Conservation (phyloP, 441 rosid species). For the Adansonia gregorii region DNA sequence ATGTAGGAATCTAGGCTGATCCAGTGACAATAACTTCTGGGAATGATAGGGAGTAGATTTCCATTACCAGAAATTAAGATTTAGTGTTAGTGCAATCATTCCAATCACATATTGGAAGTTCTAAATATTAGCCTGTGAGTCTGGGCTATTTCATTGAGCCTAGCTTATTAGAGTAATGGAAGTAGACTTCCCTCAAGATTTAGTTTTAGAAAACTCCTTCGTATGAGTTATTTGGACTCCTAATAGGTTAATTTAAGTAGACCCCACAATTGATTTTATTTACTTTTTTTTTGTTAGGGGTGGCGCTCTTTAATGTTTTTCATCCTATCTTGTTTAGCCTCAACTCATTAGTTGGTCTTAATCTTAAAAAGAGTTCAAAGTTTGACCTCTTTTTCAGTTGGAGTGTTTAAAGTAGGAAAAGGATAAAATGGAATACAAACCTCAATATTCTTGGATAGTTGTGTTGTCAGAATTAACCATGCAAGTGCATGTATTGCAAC, state of each 20-base stretch:
- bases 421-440: neutral
- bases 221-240: no score
- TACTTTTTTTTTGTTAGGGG: no score
- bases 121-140: neutral
- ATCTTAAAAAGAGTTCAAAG: neutral
- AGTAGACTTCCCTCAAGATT: neutral
- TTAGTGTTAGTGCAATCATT: neutral
- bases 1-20: neutral
- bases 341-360: neutral
- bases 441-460: neutral
- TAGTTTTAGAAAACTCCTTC: no score
- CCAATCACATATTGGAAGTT: neutral
- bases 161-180: neutral
- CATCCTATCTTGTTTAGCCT: no score
- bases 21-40: neutral
- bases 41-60: neutral
- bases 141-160: constrained; percentile 1
- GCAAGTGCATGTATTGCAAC: no score
- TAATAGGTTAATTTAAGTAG: no score
- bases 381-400: neutral
- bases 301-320: no score
- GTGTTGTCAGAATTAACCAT: no score
- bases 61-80: neutral
- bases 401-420: neutral
- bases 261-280: no score